Conservation (phyloP, 352 stramenopile genomes). For the Pelagophyceae sp. region DNA sequence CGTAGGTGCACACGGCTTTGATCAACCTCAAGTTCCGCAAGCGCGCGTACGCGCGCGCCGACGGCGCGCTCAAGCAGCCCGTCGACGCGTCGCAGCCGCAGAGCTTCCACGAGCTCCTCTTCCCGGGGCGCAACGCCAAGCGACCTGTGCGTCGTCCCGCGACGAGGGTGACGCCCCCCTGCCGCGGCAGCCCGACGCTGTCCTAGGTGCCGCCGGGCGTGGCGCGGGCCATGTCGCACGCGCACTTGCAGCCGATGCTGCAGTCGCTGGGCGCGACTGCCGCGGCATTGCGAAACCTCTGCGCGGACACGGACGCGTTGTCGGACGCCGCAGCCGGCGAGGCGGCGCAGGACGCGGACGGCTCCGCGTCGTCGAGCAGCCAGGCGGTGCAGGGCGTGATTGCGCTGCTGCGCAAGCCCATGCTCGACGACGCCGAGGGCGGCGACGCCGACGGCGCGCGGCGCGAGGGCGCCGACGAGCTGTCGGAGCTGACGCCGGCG, state of each 20-base stretch:
- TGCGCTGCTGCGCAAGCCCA: background rate
- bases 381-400: background rate
- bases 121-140: background rate
- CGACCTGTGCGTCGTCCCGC: too few relatives aligned
- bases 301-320: background rate
- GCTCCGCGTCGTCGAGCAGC: background rate
- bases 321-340: background rate
- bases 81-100: background rate
- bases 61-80: background rate
- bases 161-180: too few relatives aligned
- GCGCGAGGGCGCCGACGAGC: background rate
- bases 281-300: background rate
- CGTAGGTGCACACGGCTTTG: background rate
- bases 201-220: too few relatives aligned
- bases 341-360: background rate
- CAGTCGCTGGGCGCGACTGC: background rate
- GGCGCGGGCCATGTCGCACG: background rate
- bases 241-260: slow-evolving; percentile 9
- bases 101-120: slow-evolving; percentile 9
- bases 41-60: slow-evolving; percentile 5
- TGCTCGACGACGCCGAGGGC: background rate
- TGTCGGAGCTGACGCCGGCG: background rate
- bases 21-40: slow-evolving; percentile 20
- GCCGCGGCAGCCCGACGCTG: too few relatives aligned
- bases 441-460: background rate